These are phyloP conservation scores for Claviceps quebecensis DNA, from an alignment of 2,329 filamentous ascomycete genomes.

Conservation along the genomic window DNA sequence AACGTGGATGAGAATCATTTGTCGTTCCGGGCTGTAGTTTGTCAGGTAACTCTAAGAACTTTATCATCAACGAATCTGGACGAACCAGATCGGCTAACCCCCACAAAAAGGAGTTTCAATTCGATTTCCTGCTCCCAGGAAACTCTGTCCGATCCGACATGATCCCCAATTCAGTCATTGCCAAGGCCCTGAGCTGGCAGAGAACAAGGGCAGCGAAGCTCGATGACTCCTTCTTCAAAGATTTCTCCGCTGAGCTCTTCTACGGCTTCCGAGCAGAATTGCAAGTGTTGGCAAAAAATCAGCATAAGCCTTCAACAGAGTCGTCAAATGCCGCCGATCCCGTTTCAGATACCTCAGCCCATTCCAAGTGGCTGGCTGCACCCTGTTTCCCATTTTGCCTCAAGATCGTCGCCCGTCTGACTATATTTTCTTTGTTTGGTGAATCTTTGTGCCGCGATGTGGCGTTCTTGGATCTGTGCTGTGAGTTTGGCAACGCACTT, in stretches of 20 bases:
- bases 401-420: constrained; percentile 7
- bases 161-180: constrained; percentile 7
- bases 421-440: constrained; percentile 7
- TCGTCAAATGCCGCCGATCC: too few relatives aligned
- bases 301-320: neutral
- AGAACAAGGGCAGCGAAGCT: constrained; percentile 5
- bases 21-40: constrained; percentile 6
- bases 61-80: too few relatives aligned
- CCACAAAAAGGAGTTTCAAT: constrained; percentile 7
- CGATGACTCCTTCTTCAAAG: constrained; percentile 6
- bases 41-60: too few relatives aligned
- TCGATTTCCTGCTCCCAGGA: constrained; percentile 1
- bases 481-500: constrained; percentile 5
- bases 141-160: neutral
- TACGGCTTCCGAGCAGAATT: constrained; percentile 6
- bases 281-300: neutral
- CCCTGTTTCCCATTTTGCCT: constrained; percentile 8
- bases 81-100: too few relatives aligned
- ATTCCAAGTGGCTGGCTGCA: neutral
- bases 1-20: constrained; percentile 6
- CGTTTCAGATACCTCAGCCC: too few relatives aligned
- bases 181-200: constrained; percentile 8
- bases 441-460: constrained; percentile 6
- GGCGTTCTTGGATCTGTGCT: constrained; percentile 7
- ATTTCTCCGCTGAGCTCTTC: constrained; percentile 7